Evolutionary conservation across 2,329 filamentous ascomycete genomes (phyloP).

Genomic region (Cytospora piceae): DNA sequence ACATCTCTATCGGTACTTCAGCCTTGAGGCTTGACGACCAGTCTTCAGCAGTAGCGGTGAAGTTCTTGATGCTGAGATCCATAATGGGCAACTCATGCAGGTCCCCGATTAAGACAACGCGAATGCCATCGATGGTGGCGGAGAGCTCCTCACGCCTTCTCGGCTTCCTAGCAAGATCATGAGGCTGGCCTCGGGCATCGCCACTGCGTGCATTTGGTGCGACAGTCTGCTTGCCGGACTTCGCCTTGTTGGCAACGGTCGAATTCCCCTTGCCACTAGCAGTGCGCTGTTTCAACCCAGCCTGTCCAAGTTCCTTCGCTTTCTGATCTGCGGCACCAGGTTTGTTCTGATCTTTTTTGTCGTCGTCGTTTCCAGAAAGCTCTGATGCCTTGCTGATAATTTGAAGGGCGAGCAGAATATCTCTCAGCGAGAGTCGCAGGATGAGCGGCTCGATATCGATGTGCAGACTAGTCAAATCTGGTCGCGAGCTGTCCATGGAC

Average conservation of each 20-base stretch:
- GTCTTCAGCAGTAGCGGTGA: constrained; percentile 81
- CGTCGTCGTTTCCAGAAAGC: constrained; percentile 67
- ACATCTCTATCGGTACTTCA: constrained; percentile 88
- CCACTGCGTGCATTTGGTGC: constrained; percentile 20
- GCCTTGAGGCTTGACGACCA: constrained; percentile 90
- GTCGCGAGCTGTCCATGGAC: constrained; percentile 74
- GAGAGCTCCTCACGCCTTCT: constrained; percentile 73
- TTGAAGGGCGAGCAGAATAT: constrained; percentile 92
- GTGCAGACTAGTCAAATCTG: constrained; percentile 75
- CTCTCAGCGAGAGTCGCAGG: constrained; percentile 84
- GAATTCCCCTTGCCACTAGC: constrained; percentile 61
- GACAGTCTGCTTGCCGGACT: constrained; percentile 39
- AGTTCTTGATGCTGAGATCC: constrained; percentile 90
- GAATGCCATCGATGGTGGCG: constrained; percentile 84
- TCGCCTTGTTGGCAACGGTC: constrained; percentile 49
- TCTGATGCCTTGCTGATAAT: constrained; percentile 91
- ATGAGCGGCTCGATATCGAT: constrained; percentile 91
- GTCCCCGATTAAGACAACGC: constrained; percentile 93
- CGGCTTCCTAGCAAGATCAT: constrained; percentile 39
- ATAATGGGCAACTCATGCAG: constrained; percentile 93
- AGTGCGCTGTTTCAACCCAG: constrained; percentile 58
- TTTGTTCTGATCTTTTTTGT: constrained; percentile 44
- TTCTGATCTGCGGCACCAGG: constrained; percentile 55
- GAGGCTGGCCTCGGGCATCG: constrained; percentile 33
- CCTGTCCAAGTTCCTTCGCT: constrained; percentile 55